These are phyloP conservation scores for Acanthamoeba triangularis DNA, from an alignment of 208 protist species.

Conservation along the genomic window DNA sequence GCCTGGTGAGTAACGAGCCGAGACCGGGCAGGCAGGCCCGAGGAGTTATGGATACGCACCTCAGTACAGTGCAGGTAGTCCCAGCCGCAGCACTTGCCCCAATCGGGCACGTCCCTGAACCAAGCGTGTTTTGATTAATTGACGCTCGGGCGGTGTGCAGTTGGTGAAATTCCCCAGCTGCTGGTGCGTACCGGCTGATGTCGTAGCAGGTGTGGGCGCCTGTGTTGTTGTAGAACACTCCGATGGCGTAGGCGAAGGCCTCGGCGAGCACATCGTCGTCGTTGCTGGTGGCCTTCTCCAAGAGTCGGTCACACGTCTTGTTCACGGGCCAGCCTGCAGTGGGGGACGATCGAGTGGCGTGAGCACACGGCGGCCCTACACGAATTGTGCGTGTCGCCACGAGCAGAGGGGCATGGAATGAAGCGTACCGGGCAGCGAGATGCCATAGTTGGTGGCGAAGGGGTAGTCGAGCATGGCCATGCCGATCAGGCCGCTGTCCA, in stretches of 20 bases:
- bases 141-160: too few species aligned
- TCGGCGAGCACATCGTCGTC: background rate
- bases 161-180: too few species aligned
- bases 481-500: background rate
- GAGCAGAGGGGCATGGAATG: too few species aligned
- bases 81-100: slow-evolving; percentile 79
- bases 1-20: too few species aligned
- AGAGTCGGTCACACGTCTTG: slow-evolving; percentile 76
- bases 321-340: slow-evolving; percentile 79
- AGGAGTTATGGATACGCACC: slow-evolving; percentile 23
- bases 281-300: background rate
- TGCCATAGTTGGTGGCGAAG: slow-evolving; percentile 75
- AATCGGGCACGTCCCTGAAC: slow-evolving; percentile 17
- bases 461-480: slow-evolving; percentile 76
- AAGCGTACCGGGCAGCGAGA: slow-evolving; percentile 73
- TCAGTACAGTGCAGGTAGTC: slow-evolving; percentile 91
- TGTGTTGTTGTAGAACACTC: slow-evolving; percentile 82
- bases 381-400: too few species aligned
- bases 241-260: slow-evolving; percentile 54
- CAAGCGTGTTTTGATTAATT: too few species aligned
- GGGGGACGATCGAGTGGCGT: background rate
- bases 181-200: background rate
- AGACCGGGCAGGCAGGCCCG: too few species aligned
- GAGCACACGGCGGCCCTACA: too few species aligned
- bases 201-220: background rate